These are phyloP conservation scores for apple (Malus domestica) DNA, from an alignment of 306 rosid species.

Conservation along the genomic window DNA sequence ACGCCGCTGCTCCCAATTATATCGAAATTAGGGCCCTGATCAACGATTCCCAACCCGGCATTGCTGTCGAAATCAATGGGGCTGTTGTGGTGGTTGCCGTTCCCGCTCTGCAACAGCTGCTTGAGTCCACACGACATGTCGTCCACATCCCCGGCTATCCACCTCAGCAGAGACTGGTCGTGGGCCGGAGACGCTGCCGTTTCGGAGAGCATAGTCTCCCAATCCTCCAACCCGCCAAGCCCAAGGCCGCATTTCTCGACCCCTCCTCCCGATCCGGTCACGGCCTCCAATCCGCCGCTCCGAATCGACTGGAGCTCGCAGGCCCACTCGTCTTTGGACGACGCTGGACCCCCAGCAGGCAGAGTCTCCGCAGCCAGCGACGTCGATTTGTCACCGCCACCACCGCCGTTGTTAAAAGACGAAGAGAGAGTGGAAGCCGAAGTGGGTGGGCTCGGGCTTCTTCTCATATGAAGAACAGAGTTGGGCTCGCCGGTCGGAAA, in stretches of 20 bases:
- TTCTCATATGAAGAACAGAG: slow-evolving; percentile 36
- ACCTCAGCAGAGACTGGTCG: slow-evolving; percentile 38
- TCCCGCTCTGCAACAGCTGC: slow-evolving; percentile 22
- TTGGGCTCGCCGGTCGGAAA: slow-evolving; percentile 27
- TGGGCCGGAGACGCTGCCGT: slow-evolving; percentile 27
- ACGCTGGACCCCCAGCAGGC: not conserved
- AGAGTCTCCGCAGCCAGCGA: slow-evolving; percentile 18
- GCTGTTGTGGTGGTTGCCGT: not conserved
- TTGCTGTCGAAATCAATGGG: slow-evolving; percentile 27
- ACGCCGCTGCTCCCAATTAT: not conserved
- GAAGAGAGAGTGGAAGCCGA: slow-evolving; percentile 38
- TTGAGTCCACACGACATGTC: slow-evolving; percentile 26
- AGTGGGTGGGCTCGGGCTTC: slow-evolving; percentile 50
- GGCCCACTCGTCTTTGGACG: slow-evolving; percentile 18
- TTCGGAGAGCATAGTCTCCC: slow-evolving; percentile 35
- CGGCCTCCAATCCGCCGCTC: too few relatives aligned
- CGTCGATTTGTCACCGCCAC: slow-evolving; percentile 9
- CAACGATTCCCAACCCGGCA: slow-evolving; percentile 30
- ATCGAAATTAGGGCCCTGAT: slow-evolving; percentile 28
- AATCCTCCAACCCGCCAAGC: slow-evolving; percentile 26
- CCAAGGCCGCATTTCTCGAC: too few relatives aligned
- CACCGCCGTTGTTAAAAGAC: slow-evolving; percentile 29
- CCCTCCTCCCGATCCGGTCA: too few relatives aligned
- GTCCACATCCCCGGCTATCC: slow-evolving; percentile 35
- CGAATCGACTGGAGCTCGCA: not conserved